A percentile compares a stretch with the other conserved stretches of the same genome.
These are phyloP conservation scores for Sporothrix globosa DNA, from an alignment of 2,329 filamentous ascomycete species.

Conservation along the genomic window DNA sequence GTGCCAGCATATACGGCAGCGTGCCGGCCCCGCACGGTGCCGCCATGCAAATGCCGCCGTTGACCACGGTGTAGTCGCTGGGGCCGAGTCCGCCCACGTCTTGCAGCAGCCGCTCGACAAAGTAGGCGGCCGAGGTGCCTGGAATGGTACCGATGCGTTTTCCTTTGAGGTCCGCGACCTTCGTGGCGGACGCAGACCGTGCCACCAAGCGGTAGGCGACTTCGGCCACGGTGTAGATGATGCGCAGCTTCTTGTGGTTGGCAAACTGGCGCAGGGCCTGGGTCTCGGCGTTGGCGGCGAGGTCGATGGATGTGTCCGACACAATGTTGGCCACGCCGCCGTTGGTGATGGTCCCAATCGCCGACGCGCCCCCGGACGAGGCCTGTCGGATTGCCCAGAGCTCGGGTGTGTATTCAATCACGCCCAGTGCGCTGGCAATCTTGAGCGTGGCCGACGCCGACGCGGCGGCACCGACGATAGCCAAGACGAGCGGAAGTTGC, in stretches of 20 bases:
- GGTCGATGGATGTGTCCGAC: slow-evolving; percentile 39
- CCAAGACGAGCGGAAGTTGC: slow-evolving; percentile 1
- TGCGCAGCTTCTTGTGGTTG: slow-evolving; percentile 41
- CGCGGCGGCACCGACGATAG: not conserved
- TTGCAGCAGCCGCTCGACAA: slow-evolving; percentile 41
- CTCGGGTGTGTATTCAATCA: slow-evolving; percentile 37
- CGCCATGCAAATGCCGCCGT: slow-evolving; percentile 40
- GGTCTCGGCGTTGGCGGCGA: slow-evolving; percentile 45
- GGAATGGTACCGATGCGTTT: slow-evolving; percentile 43
- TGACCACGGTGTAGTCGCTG: slow-evolving; percentile 41
- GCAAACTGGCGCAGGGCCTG: slow-evolving; percentile 44
- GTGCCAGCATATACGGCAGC: slow-evolving; percentile 41
- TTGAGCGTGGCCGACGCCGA: slow-evolving; percentile 22
- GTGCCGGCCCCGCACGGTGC: slow-evolving; percentile 41
- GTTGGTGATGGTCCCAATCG: slow-evolving; percentile 37
- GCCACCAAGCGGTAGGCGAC: slow-evolving; percentile 45
- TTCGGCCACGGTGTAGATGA: slow-evolving; percentile 43
- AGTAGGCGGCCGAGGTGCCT: slow-evolving; percentile 43
- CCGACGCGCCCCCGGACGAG: slow-evolving; percentile 33
- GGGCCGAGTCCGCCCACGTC: slow-evolving; percentile 39
- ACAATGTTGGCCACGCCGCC: slow-evolving; percentile 43
- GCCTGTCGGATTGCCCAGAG: slow-evolving; percentile 37
- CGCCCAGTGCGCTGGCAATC: slow-evolving; percentile 33
- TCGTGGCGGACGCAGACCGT: slow-evolving; percentile 38
- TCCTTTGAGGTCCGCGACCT: slow-evolving; percentile 41